Base-by-base conservation (phyloP, 805 yeast species). In the Trichomonascus vanleenenianus region DNA sequence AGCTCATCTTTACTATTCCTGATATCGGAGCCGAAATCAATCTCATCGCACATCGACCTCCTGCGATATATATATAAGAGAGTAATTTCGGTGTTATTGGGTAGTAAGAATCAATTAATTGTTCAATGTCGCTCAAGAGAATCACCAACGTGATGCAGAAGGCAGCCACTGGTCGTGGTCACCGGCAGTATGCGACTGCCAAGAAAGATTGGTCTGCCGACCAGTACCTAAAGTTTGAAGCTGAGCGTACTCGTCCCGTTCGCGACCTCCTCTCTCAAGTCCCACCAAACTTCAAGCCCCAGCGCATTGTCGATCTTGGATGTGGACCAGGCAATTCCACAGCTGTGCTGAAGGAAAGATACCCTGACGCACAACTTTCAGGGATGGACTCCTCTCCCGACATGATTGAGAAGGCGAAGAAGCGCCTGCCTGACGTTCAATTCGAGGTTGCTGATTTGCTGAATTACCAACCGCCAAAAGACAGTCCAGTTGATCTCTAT, bases 281-380 rank as follows among this genome's bases (percentile, higher is more conserved):
- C 19, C 39, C 39, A 15, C 8, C 3, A 6, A 16, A 6, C 14
- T 22, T 22, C 7, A 11, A 10, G 3, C 39, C 39, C 12, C 19
- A 18, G 22, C 19, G 39, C 12, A 18, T 35, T 11, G 9, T 35
- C 12, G 39, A 35, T 14, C 12, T 35, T 8, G 39, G 39, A 11
- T 35, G 39, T 18, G 39, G 39, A 6, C 39, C 39, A 6, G 39
- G 39, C 4, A 35, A 35, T 18, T 35, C 39, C 4, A 35, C 39
- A 16, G 22, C 12, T 10, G 39, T 35, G 7, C 22, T 35, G 39
- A 15, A 9, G 22, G 22, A 35, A 15, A 6, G 14, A 19, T 35
- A 35, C 19, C 39, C 39, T 8, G 19, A 18, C 4, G 19, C 39
- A 16, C 19, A 15, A 11, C 16, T 35, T 14, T 15, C 39, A 6